phyloP scores from a whole-genome alignment of 1,284 basidiomycete genomes.

The Ustilago loliicola region DNA sequence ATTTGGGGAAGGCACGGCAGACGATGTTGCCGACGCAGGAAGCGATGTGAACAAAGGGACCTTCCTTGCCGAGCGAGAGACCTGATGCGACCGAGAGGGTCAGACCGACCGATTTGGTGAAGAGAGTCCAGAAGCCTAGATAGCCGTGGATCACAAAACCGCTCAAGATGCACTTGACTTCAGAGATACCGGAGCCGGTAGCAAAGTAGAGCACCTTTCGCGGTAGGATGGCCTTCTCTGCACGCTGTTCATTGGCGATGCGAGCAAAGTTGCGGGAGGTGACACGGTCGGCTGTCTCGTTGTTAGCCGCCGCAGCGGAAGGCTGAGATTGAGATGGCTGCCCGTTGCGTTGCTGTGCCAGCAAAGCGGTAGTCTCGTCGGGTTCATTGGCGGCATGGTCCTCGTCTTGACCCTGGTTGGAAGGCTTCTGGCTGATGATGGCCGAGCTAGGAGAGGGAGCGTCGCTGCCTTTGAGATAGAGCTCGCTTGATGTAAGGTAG shows the following conservation, averaged over 20 bases:
- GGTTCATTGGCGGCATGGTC: constrained; percentile 12
- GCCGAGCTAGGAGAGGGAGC: constrained; percentile 11
- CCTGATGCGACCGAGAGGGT: constrained; percentile 76
- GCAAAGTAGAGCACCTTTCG: constrained; percentile 74
- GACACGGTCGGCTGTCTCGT: constrained; percentile 14
- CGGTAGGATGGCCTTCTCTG: constrained; percentile 72
- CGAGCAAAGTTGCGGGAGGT: constrained; percentile 22
- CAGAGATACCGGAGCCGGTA: constrained; percentile 94
- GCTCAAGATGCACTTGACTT: constrained; percentile 95
- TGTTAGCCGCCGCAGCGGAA: neutral
- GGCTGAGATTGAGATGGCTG: constrained; percentile 16
- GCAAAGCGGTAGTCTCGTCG: constrained; percentile 38
- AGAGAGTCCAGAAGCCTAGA: constrained; percentile 87
- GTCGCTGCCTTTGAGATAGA: constrained; percentile 46
- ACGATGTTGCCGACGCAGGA: constrained; percentile 95
- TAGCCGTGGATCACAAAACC: constrained; percentile 95
- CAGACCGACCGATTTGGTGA: constrained; percentile 89
- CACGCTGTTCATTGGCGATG: constrained; percentile 48
- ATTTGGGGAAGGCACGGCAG: constrained; percentile 79
- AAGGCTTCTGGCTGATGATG: constrained; percentile 20
- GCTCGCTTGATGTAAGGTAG: constrained; percentile 78
- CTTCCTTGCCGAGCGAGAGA: constrained; percentile 78
- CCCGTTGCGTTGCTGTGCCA: constrained; percentile 16
- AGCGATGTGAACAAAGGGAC: constrained; percentile 96
- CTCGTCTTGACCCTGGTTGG: neutral